Conservation (phyloP, 768 basidiomycete genomes). For the Lyophyllum atratum region DNA sequence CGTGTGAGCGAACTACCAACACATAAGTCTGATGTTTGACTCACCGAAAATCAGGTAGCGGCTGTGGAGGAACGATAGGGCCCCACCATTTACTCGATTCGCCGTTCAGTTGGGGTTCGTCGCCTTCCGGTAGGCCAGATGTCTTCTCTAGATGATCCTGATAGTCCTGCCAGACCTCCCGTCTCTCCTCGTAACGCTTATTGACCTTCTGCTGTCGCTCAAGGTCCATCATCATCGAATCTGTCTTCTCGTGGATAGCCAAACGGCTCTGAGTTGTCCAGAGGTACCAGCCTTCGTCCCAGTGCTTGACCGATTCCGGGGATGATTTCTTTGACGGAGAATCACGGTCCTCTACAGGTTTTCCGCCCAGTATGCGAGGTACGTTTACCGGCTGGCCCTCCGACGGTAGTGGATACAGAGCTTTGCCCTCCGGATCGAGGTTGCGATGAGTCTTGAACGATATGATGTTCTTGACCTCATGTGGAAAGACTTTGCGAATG, state of each 20-base stretch:
- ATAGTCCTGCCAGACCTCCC: conserved; percentile 52
- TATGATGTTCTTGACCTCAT: conserved; percentile 59
- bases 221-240: conserved; percentile 61
- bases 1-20: not conserved
- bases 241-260: conserved; percentile 55
- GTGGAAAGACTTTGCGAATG: conserved; percentile 65
- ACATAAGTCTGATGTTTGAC: conserved; percentile 1
- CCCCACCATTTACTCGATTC: conserved; percentile 38
- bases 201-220: conserved; percentile 49
- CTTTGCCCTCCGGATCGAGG: conserved; percentile 45
- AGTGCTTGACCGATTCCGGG: conserved; percentile 48
- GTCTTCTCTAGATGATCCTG: conserved; percentile 43
- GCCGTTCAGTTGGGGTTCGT: conserved; percentile 16
- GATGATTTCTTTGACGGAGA: conserved; percentile 22
- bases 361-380: conserved; percentile 48
- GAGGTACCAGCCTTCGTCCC: conserved; percentile 78
- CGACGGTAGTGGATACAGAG: conserved; percentile 61
- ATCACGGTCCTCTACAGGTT: conserved; percentile 33
- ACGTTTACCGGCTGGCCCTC: conserved; percentile 61
- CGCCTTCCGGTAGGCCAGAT: conserved; percentile 13
- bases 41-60: conserved; percentile 41
- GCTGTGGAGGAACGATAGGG: conserved; percentile 40
- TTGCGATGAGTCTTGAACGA: conserved; percentile 46
- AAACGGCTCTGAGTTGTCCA: conserved; percentile 61
- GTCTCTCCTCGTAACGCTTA: conserved; percentile 38